A percentile compares a stretch with the other conserved stretches of the same genome.
These are phyloP conservation scores for Artomyces pyxidatus DNA, from an alignment of 768 basidiomycete genomes.

Conservation along the genomic window DNA sequence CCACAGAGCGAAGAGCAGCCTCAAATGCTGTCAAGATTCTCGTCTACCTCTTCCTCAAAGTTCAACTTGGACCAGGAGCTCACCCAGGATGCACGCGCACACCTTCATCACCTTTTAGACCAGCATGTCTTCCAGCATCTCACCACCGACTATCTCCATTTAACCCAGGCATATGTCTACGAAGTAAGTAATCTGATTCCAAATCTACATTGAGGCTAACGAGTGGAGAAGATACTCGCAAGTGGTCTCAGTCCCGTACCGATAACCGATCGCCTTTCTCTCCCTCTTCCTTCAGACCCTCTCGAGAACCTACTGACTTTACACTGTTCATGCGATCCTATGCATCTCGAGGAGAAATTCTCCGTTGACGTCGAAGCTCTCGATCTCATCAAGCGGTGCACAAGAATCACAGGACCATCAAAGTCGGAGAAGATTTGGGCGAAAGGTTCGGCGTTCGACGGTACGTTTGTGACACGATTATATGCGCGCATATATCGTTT, in stretches of 20 bases:
- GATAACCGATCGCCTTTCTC: slow-evolving; percentile 7
- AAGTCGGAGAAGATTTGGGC: not conserved
- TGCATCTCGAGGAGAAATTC: slow-evolving; percentile 1
- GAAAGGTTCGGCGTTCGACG: not conserved
- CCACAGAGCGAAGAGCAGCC: too few relatives aligned
- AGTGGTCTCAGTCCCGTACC: slow-evolving; percentile 1
- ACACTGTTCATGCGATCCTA: not conserved
- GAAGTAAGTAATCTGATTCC: slow-evolving; percentile 3
- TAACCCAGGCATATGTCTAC: slow-evolving; percentile 9
- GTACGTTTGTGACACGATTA: not conserved
- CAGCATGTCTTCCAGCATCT: slow-evolving; percentile 9
- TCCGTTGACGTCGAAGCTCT: not conserved
- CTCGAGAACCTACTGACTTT: slow-evolving; percentile 4
- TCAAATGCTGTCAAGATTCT: too few relatives aligned
- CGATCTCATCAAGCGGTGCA: not conserved
- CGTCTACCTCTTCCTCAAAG: too few relatives aligned
- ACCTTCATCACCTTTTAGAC: slow-evolving; percentile 13
- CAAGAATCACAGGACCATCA: not conserved
- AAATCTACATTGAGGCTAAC: not conserved
- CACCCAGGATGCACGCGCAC: slow-evolving; percentile 15
- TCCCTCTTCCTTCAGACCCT: slow-evolving; percentile 10
- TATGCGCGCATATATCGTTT: not conserved
- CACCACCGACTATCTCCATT: slow-evolving; percentile 5
- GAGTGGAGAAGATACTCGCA: slow-evolving; percentile 4
- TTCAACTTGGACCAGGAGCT: too few relatives aligned